Conservation (phyloP, 805 yeast genomes). For the Starmerella bombi region DNA sequence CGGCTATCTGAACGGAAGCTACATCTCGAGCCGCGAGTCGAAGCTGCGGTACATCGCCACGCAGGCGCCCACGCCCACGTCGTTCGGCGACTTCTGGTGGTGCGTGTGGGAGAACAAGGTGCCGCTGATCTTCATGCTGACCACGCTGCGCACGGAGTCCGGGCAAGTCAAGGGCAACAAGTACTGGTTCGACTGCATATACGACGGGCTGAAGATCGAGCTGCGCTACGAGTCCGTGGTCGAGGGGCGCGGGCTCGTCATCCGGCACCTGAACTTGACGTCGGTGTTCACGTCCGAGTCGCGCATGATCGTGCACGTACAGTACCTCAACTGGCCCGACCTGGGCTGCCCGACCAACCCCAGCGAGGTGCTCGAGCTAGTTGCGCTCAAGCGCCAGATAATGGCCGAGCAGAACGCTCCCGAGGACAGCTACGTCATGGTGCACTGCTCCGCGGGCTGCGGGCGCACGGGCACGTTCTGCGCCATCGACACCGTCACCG, state of each 20-base stretch:
- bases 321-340: constrained; percentile 77
- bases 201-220: constrained; percentile 24
- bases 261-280: constrained; percentile 37
- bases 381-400: constrained; percentile 35
- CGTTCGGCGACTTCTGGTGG: constrained; percentile 77
- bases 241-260: constrained; percentile 10
- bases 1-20: constrained; percentile 81
- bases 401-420: constrained; percentile 17
- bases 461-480: constrained; percentile 90
- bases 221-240: constrained; percentile 22
- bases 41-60: constrained; percentile 61
- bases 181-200: constrained; percentile 63
- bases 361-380: constrained; percentile 47
- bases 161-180: constrained; percentile 73
- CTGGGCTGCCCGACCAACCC: constrained; percentile 53
- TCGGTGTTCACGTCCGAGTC: constrained; percentile 8
- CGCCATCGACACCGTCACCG: constrained; percentile 31
- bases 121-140: constrained; percentile 60
- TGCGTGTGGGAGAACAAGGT: constrained; percentile 54
- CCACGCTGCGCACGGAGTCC: constrained; percentile 58
- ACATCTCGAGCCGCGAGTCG: constrained; percentile 33
- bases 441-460: constrained; percentile 95
- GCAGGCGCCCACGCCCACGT: constrained; percentile 76
- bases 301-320: constrained; percentile 56
- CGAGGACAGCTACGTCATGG: constrained; percentile 31